These are phyloP conservation scores for Halophytophthora polymorphica DNA, from an alignment of 352 stramenopile genomes.

Conservation along the genomic window DNA sequence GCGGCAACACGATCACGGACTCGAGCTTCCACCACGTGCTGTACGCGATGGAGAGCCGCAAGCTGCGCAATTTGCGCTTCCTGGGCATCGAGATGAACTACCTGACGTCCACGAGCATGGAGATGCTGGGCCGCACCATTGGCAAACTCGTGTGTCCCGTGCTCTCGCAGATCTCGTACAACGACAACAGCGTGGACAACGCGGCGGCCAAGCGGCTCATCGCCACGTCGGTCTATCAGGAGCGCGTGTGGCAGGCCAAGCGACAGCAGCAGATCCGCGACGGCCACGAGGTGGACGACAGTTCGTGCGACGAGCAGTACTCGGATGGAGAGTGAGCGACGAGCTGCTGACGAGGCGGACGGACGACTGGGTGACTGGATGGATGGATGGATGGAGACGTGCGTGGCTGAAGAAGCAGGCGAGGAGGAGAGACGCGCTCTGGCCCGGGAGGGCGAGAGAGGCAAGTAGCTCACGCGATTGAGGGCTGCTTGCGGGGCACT, in stretches of 20 bases:
- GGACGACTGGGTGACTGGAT: constrained; percentile 13
- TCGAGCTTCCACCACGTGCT: constrained; percentile 82
- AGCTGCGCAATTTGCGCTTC: constrained; percentile 61
- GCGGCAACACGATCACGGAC: constrained; percentile 81
- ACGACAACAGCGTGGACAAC: constrained; percentile 81
- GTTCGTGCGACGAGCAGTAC: constrained; percentile 36
- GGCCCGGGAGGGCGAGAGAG: too few relatives aligned
- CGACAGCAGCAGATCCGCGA: constrained; percentile 49
- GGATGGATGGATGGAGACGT: not conserved
- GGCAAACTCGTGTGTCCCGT: constrained; percentile 75
- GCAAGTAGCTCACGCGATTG: too few relatives aligned
- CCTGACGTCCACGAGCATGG: constrained; percentile 75
- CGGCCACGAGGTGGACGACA: constrained; percentile 23
- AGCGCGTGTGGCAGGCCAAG: constrained; percentile 61
- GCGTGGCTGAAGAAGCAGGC: not conserved
- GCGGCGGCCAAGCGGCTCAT: constrained; percentile 72
- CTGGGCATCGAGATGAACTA: constrained; percentile 88
- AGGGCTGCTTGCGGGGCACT: not conserved
- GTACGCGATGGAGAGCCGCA: constrained; percentile 75
- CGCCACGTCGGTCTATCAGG: constrained; percentile 69
- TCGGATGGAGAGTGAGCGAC: constrained; percentile 30
- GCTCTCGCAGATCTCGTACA: constrained; percentile 87
- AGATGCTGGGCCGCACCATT: constrained; percentile 81
- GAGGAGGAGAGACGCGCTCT: too few relatives aligned
- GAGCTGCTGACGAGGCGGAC: constrained; percentile 10